A percentile compares a stretch with the other conserved stretches of the same genome.
phyloP scores from a whole-genome alignment of 148 eudicot species.

The Diospyros kaki region DNA sequence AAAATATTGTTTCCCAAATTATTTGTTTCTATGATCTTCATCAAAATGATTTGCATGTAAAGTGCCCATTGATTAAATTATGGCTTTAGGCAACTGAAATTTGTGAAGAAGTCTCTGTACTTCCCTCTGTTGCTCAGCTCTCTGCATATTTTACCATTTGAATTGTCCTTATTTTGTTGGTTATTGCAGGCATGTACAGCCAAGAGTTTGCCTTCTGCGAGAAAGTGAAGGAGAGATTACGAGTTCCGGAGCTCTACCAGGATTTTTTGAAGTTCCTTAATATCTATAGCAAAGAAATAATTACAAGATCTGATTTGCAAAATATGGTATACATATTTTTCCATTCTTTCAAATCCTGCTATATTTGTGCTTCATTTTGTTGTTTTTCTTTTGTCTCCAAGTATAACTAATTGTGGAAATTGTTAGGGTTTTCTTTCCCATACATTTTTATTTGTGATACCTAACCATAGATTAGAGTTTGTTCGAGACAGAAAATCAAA shows the following conservation, averaged over 20 bases:
- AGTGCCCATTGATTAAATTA: background rate
- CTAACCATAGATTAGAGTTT: background rate
- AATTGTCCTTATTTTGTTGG: conserved; percentile 1
- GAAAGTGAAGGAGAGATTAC: conserved; percentile 45
- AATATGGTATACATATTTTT: conserved; percentile 27
- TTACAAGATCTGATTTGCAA: conserved; percentile 32
- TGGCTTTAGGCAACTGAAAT: background rate
- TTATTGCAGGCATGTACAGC: conserved; percentile 35
- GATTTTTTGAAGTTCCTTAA: conserved; percentile 38
- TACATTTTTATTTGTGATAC: background rate
- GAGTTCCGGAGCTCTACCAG: conserved; percentile 30
- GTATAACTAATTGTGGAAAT: background rate
- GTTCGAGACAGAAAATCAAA: background rate
- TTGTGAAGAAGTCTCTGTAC: conserved; percentile 6
- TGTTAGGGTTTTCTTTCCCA: background rate
- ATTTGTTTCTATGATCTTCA: too few species aligned
- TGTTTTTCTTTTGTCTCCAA: background rate
- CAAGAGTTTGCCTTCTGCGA: conserved; percentile 38
- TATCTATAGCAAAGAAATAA: conserved; percentile 27
- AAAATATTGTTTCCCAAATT: background rate
- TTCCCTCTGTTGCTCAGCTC: background rate
- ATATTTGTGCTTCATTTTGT: background rate
- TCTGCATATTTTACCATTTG: background rate
- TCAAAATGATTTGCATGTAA: background rate
- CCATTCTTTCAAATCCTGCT: background rate